Base-by-base conservation (phyloP, 2,329 filamentous ascomycete species). In the Ophiognomonia clavigignenti-juglandacearum region DNA sequence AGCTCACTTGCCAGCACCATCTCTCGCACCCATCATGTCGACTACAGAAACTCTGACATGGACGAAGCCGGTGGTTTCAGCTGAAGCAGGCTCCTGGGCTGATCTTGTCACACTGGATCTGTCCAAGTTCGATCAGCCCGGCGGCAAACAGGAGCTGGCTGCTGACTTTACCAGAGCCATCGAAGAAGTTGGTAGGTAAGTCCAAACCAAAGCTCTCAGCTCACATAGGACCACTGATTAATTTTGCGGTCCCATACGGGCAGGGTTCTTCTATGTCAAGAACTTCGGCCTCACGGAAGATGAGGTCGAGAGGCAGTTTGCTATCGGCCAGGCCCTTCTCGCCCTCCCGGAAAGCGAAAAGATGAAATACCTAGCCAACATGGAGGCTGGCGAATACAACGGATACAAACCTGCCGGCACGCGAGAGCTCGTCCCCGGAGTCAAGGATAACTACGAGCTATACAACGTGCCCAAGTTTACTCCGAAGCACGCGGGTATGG, bases 391-490 rank as follows among this genome's bases (percentile, higher is more conserved):
- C n/a, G 71, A 73, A 43, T 77, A 77, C 58, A 77, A 77, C 48
- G 74, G 74, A 13, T 75, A 73, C 51, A 61, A 70, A 29, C 71
- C 71, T 3, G 64, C 68, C 3, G 71, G 71, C 2, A 53, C 55
- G 10, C 46, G 52, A 4, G 47, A 50, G 43, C 47, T 57, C 11
- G 53, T 49, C 29, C 55, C 56, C 2, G 67, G 70, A 3, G 61
- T 71, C 45, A 64, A 56, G 16, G 78, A 82, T 54, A 81, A 80
- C 50, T 67, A 78, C 24, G 73, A 82, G 54, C 73, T 82, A 1
- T 82, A 75, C 65, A 81, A 82, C 56, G 72, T 81, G 7, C 74
- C 76, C 43, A 82, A 82, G 53, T 81, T 78, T 53, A 70, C 69
- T n/a, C 61, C 64, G 4, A 59, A 68, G 47, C 70, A 73, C 54